Evolutionary conservation across 441 rosid genomes (phyloP), one percentile per base, ranked within the genome.

Genomic region (Capsella rubella): DNA sequence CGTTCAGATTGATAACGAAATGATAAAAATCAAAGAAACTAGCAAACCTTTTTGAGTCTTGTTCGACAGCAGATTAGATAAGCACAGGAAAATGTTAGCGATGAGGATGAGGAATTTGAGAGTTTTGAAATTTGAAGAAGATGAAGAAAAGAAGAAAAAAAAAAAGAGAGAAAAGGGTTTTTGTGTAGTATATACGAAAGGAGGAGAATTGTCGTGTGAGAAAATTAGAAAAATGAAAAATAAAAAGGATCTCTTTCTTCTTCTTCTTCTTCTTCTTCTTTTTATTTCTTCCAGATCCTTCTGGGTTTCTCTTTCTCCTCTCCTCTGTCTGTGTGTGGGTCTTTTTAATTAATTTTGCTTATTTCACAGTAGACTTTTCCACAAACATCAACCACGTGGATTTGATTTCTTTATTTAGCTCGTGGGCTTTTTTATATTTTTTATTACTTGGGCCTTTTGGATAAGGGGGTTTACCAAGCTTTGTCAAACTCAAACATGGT

Each of bases 251-350:
- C 5, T n/a, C 27, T 1, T 47, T 21, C 25, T 21, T 21, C 25
- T 8, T 34, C 25, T 8, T 34, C 37, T 34, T 34, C 35, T 32
- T 29, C 7, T 32, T 32, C 37, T 34, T 34, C 37, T 34, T 34
- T 2, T 34, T 34, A 0, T n/a, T 45, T 47, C 45, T 61, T 61
- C 66, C 14, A 61, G 74, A 62, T 75, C 79, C 56, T 60, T 74
- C 63, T 67, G 55, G 63, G 39, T 67, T 53, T 39, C 25, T 43
- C 16, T 72, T 4, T 46, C 8, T 2, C 25, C 25, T 21, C 25
- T 21, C 25, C 25, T 21, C 25, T 21, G 25, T 21, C 25, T 21
- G 25, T 21, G 13, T 45, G 25, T 62, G 37, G 32, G 67, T 59
- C 59, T 58, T 16, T 61, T 52, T 39, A 12, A 31, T 55, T 29